A percentile compares a stretch with the other conserved stretches of the same genome.
Evolutionary conservation across 306 rosid species (phyloP).

Genomic region (Abrus pulchellus): DNA sequence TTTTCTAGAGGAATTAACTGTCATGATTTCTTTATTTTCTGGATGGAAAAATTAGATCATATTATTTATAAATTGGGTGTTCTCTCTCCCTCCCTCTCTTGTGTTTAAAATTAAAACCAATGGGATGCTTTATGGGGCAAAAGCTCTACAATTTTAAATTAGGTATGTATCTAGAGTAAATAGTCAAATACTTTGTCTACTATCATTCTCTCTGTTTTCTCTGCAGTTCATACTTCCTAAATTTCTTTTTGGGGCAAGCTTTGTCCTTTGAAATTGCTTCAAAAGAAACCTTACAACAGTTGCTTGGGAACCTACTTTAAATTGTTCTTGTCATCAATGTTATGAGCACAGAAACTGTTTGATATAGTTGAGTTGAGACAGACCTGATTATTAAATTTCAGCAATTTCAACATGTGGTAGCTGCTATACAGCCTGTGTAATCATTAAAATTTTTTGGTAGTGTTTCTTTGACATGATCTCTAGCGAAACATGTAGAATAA

Average conservation of each 20-base stretch:
- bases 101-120: not conserved
- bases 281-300: not conserved
- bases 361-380: not conserved
- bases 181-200: not conserved
- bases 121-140: not conserved
- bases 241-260: not conserved
- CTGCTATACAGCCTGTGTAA: not conserved
- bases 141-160: not conserved
- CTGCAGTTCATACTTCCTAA: not conserved
- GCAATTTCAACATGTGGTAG: not conserved
- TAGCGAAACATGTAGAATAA: not conserved
- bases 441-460: not conserved
- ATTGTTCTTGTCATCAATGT: not conserved
- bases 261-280: not conserved
- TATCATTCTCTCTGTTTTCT: not conserved
- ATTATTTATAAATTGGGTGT: not conserved
- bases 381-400: slow-evolving; percentile 7
- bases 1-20: not conserved
- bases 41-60: not conserved
- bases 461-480: slow-evolving; percentile 26
- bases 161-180: slow-evolving; percentile 18
- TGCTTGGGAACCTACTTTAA: not conserved
- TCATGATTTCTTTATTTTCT: not conserved
- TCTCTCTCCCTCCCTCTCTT: not conserved
- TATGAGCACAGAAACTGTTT: slow-evolving; percentile 4